Percentiles rank a stretch among this genome's conserved stretches.
Conservation (phyloP, 768 basidiomycete species). For the Sarcodon aspratus region DNA sequence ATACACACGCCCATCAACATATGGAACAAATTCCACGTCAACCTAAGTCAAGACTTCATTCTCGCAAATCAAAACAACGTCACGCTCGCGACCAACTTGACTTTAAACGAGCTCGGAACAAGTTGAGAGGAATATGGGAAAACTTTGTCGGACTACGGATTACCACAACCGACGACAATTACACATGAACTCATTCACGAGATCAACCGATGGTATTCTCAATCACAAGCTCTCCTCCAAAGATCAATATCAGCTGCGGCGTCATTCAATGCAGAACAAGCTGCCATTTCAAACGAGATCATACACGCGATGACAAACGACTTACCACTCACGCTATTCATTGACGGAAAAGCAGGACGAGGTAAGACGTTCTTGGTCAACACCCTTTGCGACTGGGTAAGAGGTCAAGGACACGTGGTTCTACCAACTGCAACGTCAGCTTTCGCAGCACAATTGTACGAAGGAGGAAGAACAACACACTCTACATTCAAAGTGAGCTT, state of each 20-base stretch:
- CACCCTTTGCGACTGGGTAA: constrained; percentile 20
- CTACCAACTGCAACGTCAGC: constrained; percentile 26
- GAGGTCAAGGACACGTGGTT: constrained; percentile 18
- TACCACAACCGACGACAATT: constrained; percentile 16
- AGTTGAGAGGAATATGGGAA: constrained; percentile 16
- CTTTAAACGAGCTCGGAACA: constrained; percentile 12
- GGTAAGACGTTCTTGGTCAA: constrained; percentile 29
- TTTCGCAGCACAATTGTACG: constrained; percentile 27
- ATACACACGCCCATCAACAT: constrained; percentile 12
- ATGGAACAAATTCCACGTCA: constrained; percentile 17
- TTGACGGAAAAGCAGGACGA: constrained; percentile 28
- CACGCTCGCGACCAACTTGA: constrained; percentile 11
- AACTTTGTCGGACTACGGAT: constrained; percentile 15
- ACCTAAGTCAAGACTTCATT: constrained; percentile 13
- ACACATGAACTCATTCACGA: constrained; percentile 17
- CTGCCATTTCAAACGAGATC: constrained; percentile 10
- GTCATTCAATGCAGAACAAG: constrained; percentile 14
- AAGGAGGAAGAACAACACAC: constrained; percentile 25
- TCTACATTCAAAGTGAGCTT: constrained; percentile 24
- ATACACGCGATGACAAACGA: constrained; percentile 6
- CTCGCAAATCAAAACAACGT: constrained; percentile 5
- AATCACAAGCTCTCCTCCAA: constrained; percentile 2
- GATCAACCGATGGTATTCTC: constrained; percentile 12
- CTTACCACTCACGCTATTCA: constrained; percentile 14
- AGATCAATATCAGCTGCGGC: constrained; percentile 5